Evolutionary conservation across 306 rosid species (phyloP).

Genomic region (Dalbergia cochinchinensis): DNA sequence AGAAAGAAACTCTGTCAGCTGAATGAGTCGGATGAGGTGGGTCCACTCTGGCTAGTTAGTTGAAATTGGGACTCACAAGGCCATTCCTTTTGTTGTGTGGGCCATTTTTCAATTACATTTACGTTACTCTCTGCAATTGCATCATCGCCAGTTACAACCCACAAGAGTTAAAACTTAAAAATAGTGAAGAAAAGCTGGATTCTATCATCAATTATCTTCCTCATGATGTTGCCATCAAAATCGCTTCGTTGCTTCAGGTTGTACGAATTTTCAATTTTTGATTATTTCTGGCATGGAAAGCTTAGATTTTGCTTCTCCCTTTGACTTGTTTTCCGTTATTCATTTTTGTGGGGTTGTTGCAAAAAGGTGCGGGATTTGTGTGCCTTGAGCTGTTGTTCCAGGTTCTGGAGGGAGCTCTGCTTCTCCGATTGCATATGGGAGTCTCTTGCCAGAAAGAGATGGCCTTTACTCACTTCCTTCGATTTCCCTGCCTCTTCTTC

Average conservation of each 20-base stretch:
- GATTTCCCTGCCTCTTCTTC: constrained; percentile 50
- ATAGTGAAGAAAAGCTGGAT: background rate
- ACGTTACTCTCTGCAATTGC: background rate
- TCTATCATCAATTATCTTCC: constrained; percentile 56
- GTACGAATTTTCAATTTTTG: background rate
- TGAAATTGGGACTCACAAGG: background rate
- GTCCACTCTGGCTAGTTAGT: background rate
- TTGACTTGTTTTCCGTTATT: background rate
- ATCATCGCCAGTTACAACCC: background rate
- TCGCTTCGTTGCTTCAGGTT: constrained; percentile 76
- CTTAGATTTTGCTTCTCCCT: constrained; percentile 2
- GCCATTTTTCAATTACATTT: background rate
- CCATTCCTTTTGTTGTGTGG: background rate
- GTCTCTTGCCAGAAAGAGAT: constrained; percentile 62
- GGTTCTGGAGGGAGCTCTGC: constrained; percentile 69
- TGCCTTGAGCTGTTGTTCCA: constrained; percentile 75
- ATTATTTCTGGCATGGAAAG: background rate
- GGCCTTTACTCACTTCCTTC: constrained; percentile 59
- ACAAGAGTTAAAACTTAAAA: background rate
- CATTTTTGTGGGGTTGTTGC: background rate
- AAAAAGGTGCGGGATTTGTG: constrained; percentile 77
- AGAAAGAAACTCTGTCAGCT: background rate
- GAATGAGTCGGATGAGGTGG: background rate
- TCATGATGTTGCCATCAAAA: constrained; percentile 67
- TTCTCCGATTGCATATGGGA: constrained; percentile 72